Evolutionary conservation across 2,329 filamentous ascomycete species (phyloP).

Genomic region (Neonectria magnoliae): DNA sequence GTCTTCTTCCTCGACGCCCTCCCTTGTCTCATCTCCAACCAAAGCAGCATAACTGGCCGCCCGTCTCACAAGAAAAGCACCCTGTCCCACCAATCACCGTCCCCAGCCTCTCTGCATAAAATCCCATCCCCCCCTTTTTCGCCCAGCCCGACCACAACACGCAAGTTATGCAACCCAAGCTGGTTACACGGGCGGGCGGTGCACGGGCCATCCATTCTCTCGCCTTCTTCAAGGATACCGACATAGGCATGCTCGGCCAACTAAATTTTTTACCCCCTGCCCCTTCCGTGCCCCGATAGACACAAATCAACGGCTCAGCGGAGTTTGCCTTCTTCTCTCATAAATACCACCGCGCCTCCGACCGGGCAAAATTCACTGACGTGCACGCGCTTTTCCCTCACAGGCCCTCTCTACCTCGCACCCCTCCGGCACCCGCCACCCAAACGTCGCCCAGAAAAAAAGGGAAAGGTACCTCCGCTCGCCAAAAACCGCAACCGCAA

Average conservation of each 20-base stretch:
- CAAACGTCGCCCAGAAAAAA: constrained; percentile 31
- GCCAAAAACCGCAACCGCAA: constrained; percentile 24
- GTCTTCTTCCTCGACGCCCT: constrained; percentile 12
- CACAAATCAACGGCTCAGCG: constrained; percentile 49
- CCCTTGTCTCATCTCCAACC: constrained; percentile 1
- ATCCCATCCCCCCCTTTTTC: too few relatives aligned
- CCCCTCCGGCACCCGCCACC: constrained; percentile 31
- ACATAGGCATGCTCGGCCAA: constrained; percentile 42
- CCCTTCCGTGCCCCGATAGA: constrained; percentile 51
- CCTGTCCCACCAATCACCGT: neutral
- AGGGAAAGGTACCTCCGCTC: constrained; percentile 34
- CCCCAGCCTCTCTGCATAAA: constrained; percentile 27
- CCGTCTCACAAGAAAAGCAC: constrained; percentile 8
- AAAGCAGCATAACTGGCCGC: constrained; percentile 15
- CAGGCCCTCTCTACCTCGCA: constrained; percentile 48
- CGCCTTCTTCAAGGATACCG: constrained; percentile 12
- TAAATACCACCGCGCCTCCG: constrained; percentile 59
- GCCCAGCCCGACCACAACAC: neutral
- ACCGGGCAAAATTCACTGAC: constrained; percentile 56
- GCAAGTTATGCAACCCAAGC: constrained; percentile 2
- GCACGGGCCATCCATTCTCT: constrained; percentile 16
- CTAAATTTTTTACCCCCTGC: constrained; percentile 50
- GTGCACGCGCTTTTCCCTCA: constrained; percentile 58
- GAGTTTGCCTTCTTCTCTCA: constrained; percentile 53
- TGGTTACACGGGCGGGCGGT: constrained; percentile 18